These are phyloP conservation scores for Ustilago sp. DNA, from an alignment of 1,284 basidiomycete species.

Conservation along the genomic window DNA sequence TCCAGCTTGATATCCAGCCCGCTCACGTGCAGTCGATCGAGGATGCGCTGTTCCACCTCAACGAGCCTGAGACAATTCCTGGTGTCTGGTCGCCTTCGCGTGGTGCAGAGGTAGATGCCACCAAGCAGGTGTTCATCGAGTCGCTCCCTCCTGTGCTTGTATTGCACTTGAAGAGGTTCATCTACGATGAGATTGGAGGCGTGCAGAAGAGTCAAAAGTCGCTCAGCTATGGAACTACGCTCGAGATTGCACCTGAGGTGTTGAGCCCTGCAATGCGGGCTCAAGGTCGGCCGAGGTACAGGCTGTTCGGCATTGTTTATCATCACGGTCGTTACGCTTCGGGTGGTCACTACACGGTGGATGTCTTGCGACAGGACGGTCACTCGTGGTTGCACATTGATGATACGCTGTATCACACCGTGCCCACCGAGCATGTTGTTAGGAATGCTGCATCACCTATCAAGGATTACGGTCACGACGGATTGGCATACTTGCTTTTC, in stretches of 20 bases:
- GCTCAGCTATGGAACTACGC: conserved; percentile 80
- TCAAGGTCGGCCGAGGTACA: conserved; percentile 76
- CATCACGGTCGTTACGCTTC: conserved; percentile 91
- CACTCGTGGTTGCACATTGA: conserved; percentile 87
- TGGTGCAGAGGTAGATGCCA: conserved; percentile 78
- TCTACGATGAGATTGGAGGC: conserved; percentile 85
- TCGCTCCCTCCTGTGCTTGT: conserved; percentile 86
- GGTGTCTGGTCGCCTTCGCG: conserved; percentile 73
- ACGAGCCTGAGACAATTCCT: conserved; percentile 84
- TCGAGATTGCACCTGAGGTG: conserved; percentile 75
- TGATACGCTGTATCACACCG: conserved; percentile 78
- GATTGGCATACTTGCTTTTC: conserved; percentile 86
- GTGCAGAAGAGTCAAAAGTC: conserved; percentile 88
- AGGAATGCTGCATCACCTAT: conserved; percentile 68
- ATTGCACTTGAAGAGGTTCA: conserved; percentile 92
- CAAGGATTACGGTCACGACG: conserved; percentile 64
- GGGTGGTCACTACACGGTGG: conserved; percentile 95
- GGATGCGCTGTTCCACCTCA: conserved; percentile 84
- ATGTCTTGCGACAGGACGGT: conserved; percentile 85
- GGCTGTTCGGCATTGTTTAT: conserved; percentile 90
- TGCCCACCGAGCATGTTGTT: conserved; percentile 83
- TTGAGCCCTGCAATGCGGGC: conserved; percentile 51
- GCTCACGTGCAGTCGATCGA: conserved; percentile 82
- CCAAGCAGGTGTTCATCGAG: conserved; percentile 88
- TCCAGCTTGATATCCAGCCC: conserved; percentile 84